Conservation (phyloP, 108 stramenopile species). For the Skeletonema grethae region DNA sequence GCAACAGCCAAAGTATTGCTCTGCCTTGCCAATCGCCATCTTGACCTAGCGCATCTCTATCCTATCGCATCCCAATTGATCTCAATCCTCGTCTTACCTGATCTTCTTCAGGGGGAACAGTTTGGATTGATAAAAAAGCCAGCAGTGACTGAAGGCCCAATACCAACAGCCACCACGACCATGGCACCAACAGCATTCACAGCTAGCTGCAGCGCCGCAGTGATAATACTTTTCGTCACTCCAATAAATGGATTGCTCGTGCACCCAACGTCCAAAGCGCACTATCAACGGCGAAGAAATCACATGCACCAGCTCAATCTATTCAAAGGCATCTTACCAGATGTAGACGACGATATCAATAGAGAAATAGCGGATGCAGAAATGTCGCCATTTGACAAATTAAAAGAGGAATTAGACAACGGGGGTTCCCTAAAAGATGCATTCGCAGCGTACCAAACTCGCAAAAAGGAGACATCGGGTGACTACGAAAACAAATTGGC, state of each 20-base stretch:
- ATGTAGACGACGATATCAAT: constrained; percentile 21
- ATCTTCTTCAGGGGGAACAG: too few relatives aligned
- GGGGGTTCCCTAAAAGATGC: background rate
- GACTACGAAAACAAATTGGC: constrained; percentile 27
- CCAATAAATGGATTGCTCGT: background rate
- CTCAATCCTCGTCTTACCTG: too few relatives aligned
- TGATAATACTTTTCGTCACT: background rate
- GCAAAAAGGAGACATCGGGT: constrained; percentile 9
- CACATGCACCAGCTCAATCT: background rate
- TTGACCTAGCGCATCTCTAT: too few relatives aligned
- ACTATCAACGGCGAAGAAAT: background rate
- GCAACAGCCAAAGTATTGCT: too few relatives aligned
- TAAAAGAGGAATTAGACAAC: constrained; percentile 11
- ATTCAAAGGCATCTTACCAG: constrained; percentile 15
- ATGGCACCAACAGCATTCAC: background rate
- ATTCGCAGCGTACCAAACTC: background rate
- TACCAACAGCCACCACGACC: background rate
- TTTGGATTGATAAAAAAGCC: too few relatives aligned
- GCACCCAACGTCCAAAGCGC: background rate
- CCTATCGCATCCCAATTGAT: too few relatives aligned
- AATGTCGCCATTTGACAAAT: constrained; percentile 9
- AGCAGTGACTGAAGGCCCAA: background rate
- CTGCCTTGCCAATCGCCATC: too few relatives aligned
- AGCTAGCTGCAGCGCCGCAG: background rate
- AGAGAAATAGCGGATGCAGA: constrained; percentile 9